These are phyloP conservation scores for Talaromyces ruber DNA, from an alignment of 495 filamentous ascomycete species.

Conservation along the genomic window DNA sequence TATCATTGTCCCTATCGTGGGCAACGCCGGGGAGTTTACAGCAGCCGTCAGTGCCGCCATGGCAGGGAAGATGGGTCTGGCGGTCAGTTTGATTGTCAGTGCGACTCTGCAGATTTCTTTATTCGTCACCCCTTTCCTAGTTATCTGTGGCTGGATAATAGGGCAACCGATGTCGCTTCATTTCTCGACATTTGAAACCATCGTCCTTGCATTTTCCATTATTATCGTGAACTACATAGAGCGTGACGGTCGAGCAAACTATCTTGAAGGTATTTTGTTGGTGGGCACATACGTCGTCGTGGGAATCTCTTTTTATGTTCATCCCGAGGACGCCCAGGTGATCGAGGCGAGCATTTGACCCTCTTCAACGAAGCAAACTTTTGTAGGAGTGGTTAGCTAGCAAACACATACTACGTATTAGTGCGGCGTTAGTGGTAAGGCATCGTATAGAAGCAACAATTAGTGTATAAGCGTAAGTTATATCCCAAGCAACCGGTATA, in stretches of 20 bases:
- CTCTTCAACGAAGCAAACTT: no score
- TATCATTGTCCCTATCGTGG: constrained; percentile 17
- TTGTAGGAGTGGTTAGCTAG: no score
- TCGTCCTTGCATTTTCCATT: no score
- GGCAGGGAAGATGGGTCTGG: constrained; percentile 20
- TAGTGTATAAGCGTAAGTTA: no score
- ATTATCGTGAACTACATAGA: constrained; percentile 31
- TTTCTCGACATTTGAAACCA: no score
- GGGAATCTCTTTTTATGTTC: background rate
- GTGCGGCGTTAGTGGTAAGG: no score
- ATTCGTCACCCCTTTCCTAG: constrained; percentile 32
- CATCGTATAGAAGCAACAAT: no score
- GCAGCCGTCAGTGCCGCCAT: constrained; percentile 14
- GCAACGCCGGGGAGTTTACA: constrained; percentile 16
- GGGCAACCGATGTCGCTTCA: no score
- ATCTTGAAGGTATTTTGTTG: constrained; percentile 23
- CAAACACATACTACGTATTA: no score
- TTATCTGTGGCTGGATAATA: constrained; percentile 33
- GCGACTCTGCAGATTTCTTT: constrained; percentile 24
- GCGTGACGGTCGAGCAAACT: constrained; percentile 62
- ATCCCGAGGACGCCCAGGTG: no score
- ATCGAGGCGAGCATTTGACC: no score
- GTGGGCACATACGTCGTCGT: constrained; percentile 16
- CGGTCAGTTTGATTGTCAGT: constrained; percentile 17
- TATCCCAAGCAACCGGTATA: no score